A percentile compares a stretch with the other conserved stretches of the same genome.
These are phyloP conservation scores for Irpex rosettiformis DNA, from an alignment of 1,284 basidiomycete species.

Conservation along the genomic window DNA sequence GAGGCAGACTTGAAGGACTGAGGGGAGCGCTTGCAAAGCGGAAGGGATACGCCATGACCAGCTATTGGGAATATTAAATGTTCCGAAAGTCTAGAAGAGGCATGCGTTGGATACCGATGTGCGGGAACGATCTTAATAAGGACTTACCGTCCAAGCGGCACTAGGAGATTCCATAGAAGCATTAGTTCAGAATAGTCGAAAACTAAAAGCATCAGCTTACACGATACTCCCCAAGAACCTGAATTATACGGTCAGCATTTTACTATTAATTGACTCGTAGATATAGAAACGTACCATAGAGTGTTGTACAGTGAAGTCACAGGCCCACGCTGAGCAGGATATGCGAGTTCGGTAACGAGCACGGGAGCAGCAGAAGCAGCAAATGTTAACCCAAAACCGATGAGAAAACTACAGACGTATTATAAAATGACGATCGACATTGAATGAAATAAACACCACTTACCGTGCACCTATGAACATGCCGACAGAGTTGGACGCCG, in stretches of 20 bases:
- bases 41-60: slow-evolving; percentile 66
- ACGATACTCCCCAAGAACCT: slow-evolving; percentile 40
- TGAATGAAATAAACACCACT: slow-evolving; percentile 14
- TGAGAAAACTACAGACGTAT: slow-evolving; percentile 36
- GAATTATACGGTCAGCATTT: neutral
- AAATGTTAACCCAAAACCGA: slow-evolving; percentile 55
- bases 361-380: slow-evolving; percentile 48
- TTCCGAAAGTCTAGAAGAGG: slow-evolving; percentile 46
- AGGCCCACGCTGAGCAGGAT: slow-evolving; percentile 49
- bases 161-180: slow-evolving; percentile 21
- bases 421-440: neutral
- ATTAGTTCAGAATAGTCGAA: neutral
- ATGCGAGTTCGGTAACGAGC: slow-evolving; percentile 53
- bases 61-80: slow-evolving; percentile 46
- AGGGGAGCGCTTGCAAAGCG: slow-evolving; percentile 56
- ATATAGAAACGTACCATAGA: slow-evolving; percentile 42
- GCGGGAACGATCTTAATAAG: neutral
- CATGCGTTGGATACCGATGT: neutral
- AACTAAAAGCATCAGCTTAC: no score
- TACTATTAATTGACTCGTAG: slow-evolving; percentile 8
- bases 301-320: slow-evolving; percentile 54
- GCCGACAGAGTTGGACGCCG: slow-evolving; percentile 66
- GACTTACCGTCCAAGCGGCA: slow-evolving; percentile 47
- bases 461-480: slow-evolving; percentile 82
- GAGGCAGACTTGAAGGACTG: slow-evolving; percentile 48